A percentile compares a stretch with the other conserved stretches of the same genome.
Conservation (phyloP, 2,329 filamentous ascomycete species). For the Botrytis medusae region DNA sequence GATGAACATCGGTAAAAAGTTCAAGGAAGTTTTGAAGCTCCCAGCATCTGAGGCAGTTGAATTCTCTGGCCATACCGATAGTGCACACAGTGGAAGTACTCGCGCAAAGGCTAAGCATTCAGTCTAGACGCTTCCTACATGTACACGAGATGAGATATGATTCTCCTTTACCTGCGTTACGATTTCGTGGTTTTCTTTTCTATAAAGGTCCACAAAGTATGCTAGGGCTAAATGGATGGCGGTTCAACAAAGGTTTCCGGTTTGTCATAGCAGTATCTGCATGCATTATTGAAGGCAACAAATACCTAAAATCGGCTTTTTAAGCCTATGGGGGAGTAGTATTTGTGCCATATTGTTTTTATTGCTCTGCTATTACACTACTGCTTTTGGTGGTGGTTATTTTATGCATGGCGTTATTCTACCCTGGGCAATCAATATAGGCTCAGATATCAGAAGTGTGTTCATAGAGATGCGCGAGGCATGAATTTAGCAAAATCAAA, state of each 20-base stretch:
- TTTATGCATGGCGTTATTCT: slow-evolving; percentile 24
- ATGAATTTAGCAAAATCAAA: slow-evolving; percentile 12
- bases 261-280: slow-evolving; percentile 29
- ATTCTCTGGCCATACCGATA: slow-evolving; percentile 95
- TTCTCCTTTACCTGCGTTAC: slow-evolving; percentile 17
- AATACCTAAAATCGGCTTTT: slow-evolving; percentile 18
- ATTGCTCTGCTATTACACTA: slow-evolving; percentile 22
- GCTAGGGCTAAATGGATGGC: slow-evolving; percentile 20
- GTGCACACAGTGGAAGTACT: slow-evolving; percentile 87
- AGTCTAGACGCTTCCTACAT: slow-evolving; percentile 56
- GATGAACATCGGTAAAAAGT: slow-evolving; percentile 78
- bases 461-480: slow-evolving; percentile 20
- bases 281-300: slow-evolving; percentile 26
- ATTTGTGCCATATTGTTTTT: slow-evolving; percentile 24
- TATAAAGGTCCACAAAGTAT: slow-evolving; percentile 10
- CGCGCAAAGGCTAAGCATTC: slow-evolving; percentile 92
- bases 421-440: slow-evolving; percentile 19
- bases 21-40: slow-evolving; percentile 89
- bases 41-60: slow-evolving; percentile 77
- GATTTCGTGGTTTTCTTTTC: background rate
- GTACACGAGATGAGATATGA: slow-evolving; percentile 15
- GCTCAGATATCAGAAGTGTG: slow-evolving; percentile 16
- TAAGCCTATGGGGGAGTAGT: slow-evolving; percentile 18
- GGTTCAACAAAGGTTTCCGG: slow-evolving; percentile 25
- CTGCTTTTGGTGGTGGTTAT: slow-evolving; percentile 17